Base-by-base conservation (phyloP, 129 eudicot genomes). In the Flaveria robusta region DNA sequence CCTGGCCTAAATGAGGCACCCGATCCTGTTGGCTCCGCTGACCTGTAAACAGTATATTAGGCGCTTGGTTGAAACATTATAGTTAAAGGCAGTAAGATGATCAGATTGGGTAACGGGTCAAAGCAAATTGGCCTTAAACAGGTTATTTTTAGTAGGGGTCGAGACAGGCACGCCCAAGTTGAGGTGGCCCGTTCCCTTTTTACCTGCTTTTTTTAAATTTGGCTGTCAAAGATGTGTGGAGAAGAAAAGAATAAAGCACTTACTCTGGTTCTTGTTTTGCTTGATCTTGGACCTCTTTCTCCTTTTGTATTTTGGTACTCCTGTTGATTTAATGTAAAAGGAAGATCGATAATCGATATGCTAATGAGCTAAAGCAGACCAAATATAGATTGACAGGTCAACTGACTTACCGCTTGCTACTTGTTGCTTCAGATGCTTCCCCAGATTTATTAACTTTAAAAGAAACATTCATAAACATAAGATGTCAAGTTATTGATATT, bases 11-110 rank as follows among this genome's bases (percentile, higher is more conserved):
- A 94, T 7, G 97, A 91, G 41, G 83, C 72, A 18, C 98, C 98
- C n/a, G 97, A 88, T 42, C 98, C 97, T 19, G 91, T 78, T 45
- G 98, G 97, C 79, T 94, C 98, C 0, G 96, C 56, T 7, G 96
- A 85, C 75, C 98, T 94, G 91, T 62, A 80, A 78, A 74, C 10
- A 77, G 52, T 45, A 78, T 19, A 70, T 18, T 75, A 31, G 20
- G 34, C 62, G n/a, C 71, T 27, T 45, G 6, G 26, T 9, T 74
- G 10, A 46, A 19, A n/a, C 37, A 34, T 16, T 14, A 27, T 14
- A 1, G 4, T 22, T 42, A 52, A 12, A 7, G 37, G 23, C 34
- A 54, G 37, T 16, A 47, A 26, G 43, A 70, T 49, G 26, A 50
- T 31, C 23, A 15, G 43, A 20, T 26, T 37, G 8, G 72, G 9